Percentiles rank a stretch among this genome's conserved stretches.
Conservation (phyloP, 139 green algal species). For the Chlorella sp. region DNA sequence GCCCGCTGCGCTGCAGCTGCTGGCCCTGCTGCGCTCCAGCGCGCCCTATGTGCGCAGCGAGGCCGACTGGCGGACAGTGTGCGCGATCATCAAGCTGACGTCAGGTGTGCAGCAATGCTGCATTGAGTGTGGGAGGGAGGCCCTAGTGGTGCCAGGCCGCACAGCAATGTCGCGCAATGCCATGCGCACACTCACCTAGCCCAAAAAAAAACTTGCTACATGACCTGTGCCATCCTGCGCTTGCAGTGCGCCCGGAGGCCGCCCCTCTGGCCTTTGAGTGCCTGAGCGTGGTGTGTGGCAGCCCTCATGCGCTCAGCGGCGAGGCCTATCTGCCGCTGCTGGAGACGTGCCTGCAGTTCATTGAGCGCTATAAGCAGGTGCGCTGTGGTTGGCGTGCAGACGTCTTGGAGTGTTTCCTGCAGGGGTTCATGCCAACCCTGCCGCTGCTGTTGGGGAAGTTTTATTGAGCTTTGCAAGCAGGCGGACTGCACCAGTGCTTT, state of each 20-base stretch:
- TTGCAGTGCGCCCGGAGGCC: conserved; percentile 53
- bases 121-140: too few relatives aligned
- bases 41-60: conserved; percentile 78
- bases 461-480: too few relatives aligned
- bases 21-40: conserved; percentile 68
- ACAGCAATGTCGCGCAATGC: too few relatives aligned
- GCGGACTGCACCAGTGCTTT: too few relatives aligned
- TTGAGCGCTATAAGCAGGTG: conserved; percentile 66
- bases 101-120: too few relatives aligned
- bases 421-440: too few relatives aligned
- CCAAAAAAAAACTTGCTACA: too few relatives aligned
- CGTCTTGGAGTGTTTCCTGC: too few relatives aligned
- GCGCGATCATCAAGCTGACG: conserved; percentile 82
- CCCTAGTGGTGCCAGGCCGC: too few relatives aligned
- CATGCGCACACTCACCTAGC: too few relatives aligned
- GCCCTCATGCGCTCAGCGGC: conserved; percentile 20
- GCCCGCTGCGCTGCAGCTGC: too few relatives aligned
- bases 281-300: conserved; percentile 34
- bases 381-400: background rate
- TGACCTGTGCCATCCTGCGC: background rate
- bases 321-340: conserved; percentile 45
- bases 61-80: conserved; percentile 86
- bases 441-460: too few relatives aligned
- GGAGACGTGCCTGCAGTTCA: conserved; percentile 58
- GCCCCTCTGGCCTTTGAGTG: conserved; percentile 43